These are phyloP conservation scores for Penicillium malachiteum DNA, from an alignment of 495 filamentous ascomycete genomes.

Conservation along the genomic window DNA sequence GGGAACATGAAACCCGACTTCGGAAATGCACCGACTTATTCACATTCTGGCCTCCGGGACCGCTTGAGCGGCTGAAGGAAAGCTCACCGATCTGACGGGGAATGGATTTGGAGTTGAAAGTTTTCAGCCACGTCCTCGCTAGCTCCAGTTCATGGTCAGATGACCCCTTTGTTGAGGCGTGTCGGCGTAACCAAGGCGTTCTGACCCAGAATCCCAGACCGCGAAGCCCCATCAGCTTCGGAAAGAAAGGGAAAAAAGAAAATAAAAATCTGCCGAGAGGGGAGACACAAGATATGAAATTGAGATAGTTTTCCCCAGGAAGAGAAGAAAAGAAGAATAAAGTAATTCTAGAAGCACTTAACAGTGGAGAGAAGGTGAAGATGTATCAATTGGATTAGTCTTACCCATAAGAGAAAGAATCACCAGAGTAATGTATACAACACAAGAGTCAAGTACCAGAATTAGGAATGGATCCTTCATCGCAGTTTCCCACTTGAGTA, in stretches of 20 bases:
- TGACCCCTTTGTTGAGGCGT: constrained; percentile 29
- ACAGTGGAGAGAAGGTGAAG: too few relatives aligned
- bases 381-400: too few relatives aligned
- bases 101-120: constrained; percentile 61
- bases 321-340: neutral
- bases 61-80: constrained; percentile 81
- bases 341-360: too few relatives aligned
- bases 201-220: neutral
- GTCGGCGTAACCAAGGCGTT: constrained; percentile 9
- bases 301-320: neutral
- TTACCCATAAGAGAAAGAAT: too few relatives aligned
- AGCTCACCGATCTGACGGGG: constrained; percentile 65
- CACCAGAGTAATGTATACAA: too few relatives aligned
- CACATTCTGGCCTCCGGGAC: constrained; percentile 92
- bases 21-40: constrained; percentile 73
- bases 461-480: too few relatives aligned
- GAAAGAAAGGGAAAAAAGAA: neutral
- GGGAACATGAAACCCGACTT: constrained; percentile 1
- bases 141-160: constrained; percentile 57
- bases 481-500: too few relatives aligned
- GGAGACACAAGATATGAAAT: neutral
- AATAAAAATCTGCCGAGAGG: neutral
- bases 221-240: neutral
- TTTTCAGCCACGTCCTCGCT: constrained; percentile 73
- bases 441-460: too few relatives aligned